Evolutionary conservation across 2,329 filamentous ascomycete species (phyloP), one percentile per base, ranked within the genome.

Genomic region (Aureobasidium sp.): DNA sequence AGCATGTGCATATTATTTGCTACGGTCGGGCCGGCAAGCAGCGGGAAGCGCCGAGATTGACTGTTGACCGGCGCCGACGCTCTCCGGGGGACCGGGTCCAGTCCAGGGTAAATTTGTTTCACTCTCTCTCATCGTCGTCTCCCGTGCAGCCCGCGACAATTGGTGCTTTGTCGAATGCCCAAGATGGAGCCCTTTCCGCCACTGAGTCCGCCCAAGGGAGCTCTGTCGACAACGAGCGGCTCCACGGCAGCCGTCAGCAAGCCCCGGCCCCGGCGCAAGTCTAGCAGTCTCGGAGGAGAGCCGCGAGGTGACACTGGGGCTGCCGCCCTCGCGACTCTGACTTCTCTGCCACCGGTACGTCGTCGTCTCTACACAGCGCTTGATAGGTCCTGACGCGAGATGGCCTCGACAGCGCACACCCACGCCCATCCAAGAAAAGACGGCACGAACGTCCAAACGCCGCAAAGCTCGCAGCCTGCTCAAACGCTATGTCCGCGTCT

Each of bases 261-360:
- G 8, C 45, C 49, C 2, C 62, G 65, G 55, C 62, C 66, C 60
- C 65, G 72, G 59, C 64, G 73, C 60, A 73, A 71, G 58, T 73
- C 71, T 14, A 75, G 71, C 62, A 74, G 67, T 32, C 67, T 79
- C 14, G 75, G 76, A 27, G 73, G 68, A 34, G 77, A 79, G 56
- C 72, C 77, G 22, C 70, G 72, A 24, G 76, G 77, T 55, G 77
- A 79, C 61, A 79, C 72, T 34, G 71, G 72, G 57, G 75, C 69
- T 24, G 73, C 71, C 29, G 70, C 75, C 16, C 66, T 79, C 48
- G 75, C 76, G 55, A 79, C 77, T 68, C 47, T 66, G 58, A 39
- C 17, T 8, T 19, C 30, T 10, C 16, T 48, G 32, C 44, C 44
- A 8, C 32, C 27, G 32, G 45, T 49, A 37, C 48, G 52, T 35